Percentiles rank a stretch among this genome's conserved stretches.
Evolutionary conservation across 192 early-diverging fungal genomes (phyloP).

Genomic region (Entomortierella parvispora): DNA sequence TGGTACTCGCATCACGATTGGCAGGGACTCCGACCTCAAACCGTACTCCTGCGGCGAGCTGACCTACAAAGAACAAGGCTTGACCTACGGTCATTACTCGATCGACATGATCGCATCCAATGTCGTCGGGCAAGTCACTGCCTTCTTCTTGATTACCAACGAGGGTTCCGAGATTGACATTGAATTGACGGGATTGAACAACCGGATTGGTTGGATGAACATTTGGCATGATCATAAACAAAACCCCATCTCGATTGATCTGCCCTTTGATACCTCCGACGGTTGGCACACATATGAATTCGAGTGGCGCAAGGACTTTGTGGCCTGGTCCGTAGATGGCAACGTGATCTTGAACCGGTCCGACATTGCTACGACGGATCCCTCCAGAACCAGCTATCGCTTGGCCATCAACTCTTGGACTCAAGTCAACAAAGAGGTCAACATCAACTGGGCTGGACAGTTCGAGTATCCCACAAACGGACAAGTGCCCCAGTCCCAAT

Average conservation of each 20-base stretch:
- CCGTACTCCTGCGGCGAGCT: conserved; percentile 43
- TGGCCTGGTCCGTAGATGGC: conserved; percentile 35
- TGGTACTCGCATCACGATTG: conserved; percentile 41
- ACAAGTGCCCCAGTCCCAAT: conserved; percentile 19
- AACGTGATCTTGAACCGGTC: conserved; percentile 32
- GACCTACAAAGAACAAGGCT: conserved; percentile 17
- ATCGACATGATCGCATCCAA: conserved; percentile 50
- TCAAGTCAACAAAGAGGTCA: conserved; percentile 34
- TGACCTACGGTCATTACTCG: conserved; percentile 38
- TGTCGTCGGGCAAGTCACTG: conserved; percentile 40
- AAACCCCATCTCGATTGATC: conserved; percentile 36
- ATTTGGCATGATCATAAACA: conserved; percentile 32
- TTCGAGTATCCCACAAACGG: conserved; percentile 32
- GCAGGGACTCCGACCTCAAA: conserved; percentile 39
- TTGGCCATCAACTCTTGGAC: conserved; percentile 47
- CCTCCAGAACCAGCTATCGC: conserved; percentile 22
- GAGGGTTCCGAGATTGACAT: conserved; percentile 36
- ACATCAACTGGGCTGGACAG: conserved; percentile 39
- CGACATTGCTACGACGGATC: conserved; percentile 26
- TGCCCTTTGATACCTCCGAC: conserved; percentile 38
- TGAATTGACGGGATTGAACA: conserved; percentile 47
- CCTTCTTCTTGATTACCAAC: conserved; percentile 48
- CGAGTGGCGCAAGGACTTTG: conserved; percentile 42
- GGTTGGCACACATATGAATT: conserved; percentile 44
- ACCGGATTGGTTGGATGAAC: conserved; percentile 40